Percentiles rank a stretch among this genome's conserved stretches.
These are phyloP conservation scores for Trichoderma simmonsii DNA, from an alignment of 2,329 filamentous ascomycete genomes.

Conservation along the genomic window DNA sequence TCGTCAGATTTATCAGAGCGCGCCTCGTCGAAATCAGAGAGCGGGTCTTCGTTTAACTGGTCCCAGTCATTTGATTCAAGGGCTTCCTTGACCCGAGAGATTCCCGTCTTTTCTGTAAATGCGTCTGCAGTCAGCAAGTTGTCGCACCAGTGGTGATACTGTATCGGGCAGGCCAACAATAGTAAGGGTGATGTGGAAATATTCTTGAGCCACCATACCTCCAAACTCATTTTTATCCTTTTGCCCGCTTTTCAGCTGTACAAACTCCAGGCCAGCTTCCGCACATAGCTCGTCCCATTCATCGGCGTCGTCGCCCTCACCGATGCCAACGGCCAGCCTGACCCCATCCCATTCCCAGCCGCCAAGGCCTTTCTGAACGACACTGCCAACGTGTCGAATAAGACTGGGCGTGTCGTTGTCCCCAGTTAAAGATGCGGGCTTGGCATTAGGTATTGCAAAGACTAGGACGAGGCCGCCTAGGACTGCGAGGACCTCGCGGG, in stretches of 20 bases:
- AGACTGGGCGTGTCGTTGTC: conserved; percentile 37
- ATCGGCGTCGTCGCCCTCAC: conserved; percentile 45
- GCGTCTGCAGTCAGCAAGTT: not conserved
- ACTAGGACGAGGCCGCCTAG: conserved; percentile 57
- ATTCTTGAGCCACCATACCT: conserved; percentile 39
- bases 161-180: not conserved
- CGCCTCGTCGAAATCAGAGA: conserved; percentile 33
- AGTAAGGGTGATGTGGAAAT: not conserved
- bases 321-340: conserved; percentile 56
- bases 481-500: conserved; percentile 58
- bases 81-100: conserved; percentile 58
- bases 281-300: conserved; percentile 61
- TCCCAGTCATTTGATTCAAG: conserved; percentile 66
- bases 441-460: conserved; percentile 29
- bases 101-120: conserved; percentile 53
- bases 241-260: conserved; percentile 46
- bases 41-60: conserved; percentile 26
- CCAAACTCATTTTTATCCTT: conserved; percentile 55
- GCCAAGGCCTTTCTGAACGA: conserved; percentile 56
- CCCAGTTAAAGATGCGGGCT: not conserved
- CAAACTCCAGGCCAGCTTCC: conserved; percentile 60
- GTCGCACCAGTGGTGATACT: not conserved
- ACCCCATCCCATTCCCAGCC: conserved; percentile 65
- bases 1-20: conserved; percentile 27
- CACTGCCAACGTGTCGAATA: conserved; percentile 51